Percentiles rank a stretch among this genome's conserved stretches.
phyloP scores from a whole-genome alignment of 306 rosid genomes.

The Purshia tridentata region DNA sequence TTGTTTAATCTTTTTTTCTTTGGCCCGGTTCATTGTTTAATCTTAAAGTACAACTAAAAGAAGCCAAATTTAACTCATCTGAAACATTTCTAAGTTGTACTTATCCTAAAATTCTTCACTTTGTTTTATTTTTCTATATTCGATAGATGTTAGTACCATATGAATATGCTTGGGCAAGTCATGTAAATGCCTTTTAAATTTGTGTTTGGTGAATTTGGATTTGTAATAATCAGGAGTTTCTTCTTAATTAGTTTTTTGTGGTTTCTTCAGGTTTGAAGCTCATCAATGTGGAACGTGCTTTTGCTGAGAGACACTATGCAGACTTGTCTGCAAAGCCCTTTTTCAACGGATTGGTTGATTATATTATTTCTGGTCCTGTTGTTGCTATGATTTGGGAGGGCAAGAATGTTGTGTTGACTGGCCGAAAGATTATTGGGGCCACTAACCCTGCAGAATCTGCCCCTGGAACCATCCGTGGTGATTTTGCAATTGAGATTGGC shows the following conservation, averaged over 20 bases:
- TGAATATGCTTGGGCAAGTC: too few relatives aligned
- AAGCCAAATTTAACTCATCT: not conserved
- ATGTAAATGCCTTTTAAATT: not conserved
- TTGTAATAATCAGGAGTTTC: too few relatives aligned
- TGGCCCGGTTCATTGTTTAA: too few relatives aligned
- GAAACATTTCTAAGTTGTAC: not conserved
- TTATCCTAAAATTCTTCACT: not conserved
- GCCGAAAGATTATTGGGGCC: slow-evolving; percentile 90
- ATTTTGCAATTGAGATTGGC: slow-evolving; percentile 86
- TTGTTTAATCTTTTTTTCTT: too few relatives aligned
- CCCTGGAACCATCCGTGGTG: slow-evolving; percentile 95
- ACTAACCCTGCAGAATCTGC: slow-evolving; percentile 89
- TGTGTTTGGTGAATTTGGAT: not conserved
- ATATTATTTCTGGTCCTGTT: slow-evolving; percentile 85
- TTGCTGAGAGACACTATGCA: slow-evolving; percentile 86
- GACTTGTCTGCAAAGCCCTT: slow-evolving; percentile 95
- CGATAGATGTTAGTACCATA: too few relatives aligned
- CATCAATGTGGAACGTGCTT: slow-evolving; percentile 64
- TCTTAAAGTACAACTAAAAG: not conserved
- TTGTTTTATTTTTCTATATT: too few relatives aligned
- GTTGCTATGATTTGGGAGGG: slow-evolving; percentile 99
- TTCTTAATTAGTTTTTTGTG: not conserved
- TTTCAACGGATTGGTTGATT: slow-evolving; percentile 78
- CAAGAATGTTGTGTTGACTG: slow-evolving; percentile 68
- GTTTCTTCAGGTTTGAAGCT: slow-evolving; percentile 71